A percentile compares a stretch with the other conserved stretches of the same genome.
Evolutionary conservation across 2,329 filamentous ascomycete species (phyloP).

Genomic region (Diaporthe australafricana): DNA sequence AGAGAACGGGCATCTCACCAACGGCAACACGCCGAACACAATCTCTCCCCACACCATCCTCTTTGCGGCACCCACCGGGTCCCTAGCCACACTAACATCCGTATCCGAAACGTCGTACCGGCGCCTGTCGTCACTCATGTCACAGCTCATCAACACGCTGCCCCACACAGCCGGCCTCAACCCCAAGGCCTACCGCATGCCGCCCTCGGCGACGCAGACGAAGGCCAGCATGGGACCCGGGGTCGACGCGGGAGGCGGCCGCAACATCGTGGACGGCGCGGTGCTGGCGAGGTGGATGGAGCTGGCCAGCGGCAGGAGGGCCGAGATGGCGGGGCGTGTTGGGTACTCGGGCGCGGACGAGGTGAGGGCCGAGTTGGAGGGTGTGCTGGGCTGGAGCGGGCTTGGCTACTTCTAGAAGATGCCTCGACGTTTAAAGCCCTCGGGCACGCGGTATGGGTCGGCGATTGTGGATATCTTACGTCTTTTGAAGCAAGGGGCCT

Average conservation of each 20-base stretch:
- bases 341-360: slow-evolving; percentile 75
- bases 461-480: no score
- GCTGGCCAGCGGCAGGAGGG: slow-evolving; percentile 75
- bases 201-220: slow-evolving; percentile 58
- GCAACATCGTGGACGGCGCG: slow-evolving; percentile 83
- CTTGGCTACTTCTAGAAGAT: slow-evolving; percentile 63
- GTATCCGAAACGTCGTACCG: slow-evolving; percentile 85
- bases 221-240: slow-evolving; percentile 55
- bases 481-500: no score
- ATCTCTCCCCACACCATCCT: slow-evolving; percentile 65
- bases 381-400: slow-evolving; percentile 71
- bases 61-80: slow-evolving; percentile 79
- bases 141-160: slow-evolving; percentile 81
- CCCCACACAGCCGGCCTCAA: slow-evolving; percentile 85
- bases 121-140: slow-evolving; percentile 82
- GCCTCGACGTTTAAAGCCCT: neutral
- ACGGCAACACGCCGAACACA: slow-evolving; percentile 42
- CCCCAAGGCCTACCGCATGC: slow-evolving; percentile 79
- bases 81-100: slow-evolving; percentile 80
- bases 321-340: slow-evolving; percentile 80
- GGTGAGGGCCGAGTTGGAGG: slow-evolving; percentile 77
- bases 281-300: slow-evolving; percentile 81
- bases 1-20: slow-evolving; percentile 43
- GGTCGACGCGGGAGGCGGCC: slow-evolving; percentile 68
- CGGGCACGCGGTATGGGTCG: neutral